These are phyloP conservation scores for Huntiella moniliformis DNA, from an alignment of 2,329 filamentous ascomycete species.

Conservation along the genomic window DNA sequence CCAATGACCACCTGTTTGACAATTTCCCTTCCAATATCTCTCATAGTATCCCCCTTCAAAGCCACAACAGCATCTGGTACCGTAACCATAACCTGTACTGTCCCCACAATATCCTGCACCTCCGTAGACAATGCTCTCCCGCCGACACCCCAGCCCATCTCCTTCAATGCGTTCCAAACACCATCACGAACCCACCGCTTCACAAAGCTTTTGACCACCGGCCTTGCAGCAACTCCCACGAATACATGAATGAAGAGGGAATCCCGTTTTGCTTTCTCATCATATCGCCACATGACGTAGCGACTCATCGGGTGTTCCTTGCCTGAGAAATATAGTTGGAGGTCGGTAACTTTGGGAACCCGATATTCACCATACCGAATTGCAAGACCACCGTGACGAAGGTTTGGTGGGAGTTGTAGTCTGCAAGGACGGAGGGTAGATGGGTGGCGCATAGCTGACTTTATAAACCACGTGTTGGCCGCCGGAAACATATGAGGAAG, in stretches of 20 bases:
- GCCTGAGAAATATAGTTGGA: constrained; percentile 7
- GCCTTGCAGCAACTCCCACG: constrained; percentile 5
- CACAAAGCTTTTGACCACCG: constrained; percentile 11
- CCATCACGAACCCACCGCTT: constrained; percentile 10
- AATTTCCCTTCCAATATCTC: constrained; percentile 8
- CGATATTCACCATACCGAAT: constrained; percentile 7
- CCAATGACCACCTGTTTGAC: background rate
- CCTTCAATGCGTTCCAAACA: constrained; percentile 9
- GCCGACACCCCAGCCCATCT: constrained; percentile 8
- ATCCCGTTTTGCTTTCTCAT: constrained; percentile 6
- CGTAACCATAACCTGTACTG: constrained; percentile 6
- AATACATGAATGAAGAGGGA: constrained; percentile 12
- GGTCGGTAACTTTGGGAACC: constrained; percentile 6
- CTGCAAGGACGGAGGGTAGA: background rate
- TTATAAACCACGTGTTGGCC: constrained; percentile 3
- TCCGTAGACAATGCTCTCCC: constrained; percentile 7
- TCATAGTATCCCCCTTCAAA: background rate
- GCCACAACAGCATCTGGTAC: constrained; percentile 2
- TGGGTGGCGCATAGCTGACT: background rate
- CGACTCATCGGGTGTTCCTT: constrained; percentile 9
- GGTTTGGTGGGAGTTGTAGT: background rate
- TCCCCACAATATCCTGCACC: constrained; percentile 9
- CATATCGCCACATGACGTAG: constrained; percentile 12
- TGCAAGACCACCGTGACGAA: constrained; percentile 1
- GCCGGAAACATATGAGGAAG: constrained; percentile 3